Base-by-base conservation (phyloP, 1,284 basidiomycete species). In the Kwoniella shivajii region DNA sequence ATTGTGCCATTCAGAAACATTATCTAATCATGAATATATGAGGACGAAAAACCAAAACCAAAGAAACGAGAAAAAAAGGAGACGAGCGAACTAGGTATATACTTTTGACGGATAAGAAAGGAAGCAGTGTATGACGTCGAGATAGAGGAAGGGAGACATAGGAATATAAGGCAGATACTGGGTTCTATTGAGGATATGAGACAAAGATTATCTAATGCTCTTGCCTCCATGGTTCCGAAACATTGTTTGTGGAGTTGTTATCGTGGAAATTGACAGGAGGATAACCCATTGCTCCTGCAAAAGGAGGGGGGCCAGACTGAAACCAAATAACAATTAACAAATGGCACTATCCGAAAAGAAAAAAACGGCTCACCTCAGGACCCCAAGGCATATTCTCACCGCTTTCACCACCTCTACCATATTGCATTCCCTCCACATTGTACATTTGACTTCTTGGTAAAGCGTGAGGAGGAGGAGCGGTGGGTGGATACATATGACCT, bases 401-500 rank as follows among this genome's bases (percentile, higher is more conserved):
- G 16, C 45, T 20, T 26, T 47, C 45, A 27, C 56, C 44, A 30
- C 56, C 47, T 1, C 55, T 50, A 9, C 49, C 56, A 41, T 57
- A 51, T 20, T 45, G 51, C 50, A 61, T 56, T 16, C 42, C 47
- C 14, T 57, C 59, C 10, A 61, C 59, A 6, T 48, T 42, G 34
- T 61, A 61, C 30, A 55, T 39, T 16, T 57, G 50, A 22, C 56
- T 55, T 37, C 59, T 29, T 4, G 59, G 59, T 18, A 57, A 36
- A 26, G 59, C 39, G 30, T 61, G 59, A 16, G 59, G 59, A 33
- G 54, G 56, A 22, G 59, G 59, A 20, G 59, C 46, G 18, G 52
- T 57, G 37, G 51, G 56, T 6, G 56, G 60, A 54, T 69, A 71
- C 34, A 66, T 60, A 34, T 67, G 60, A 24, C 67, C 61, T 34